Percentiles rank a stretch among this genome's conserved stretches.
Evolutionary conservation across 1,284 basidiomycete species (phyloP).

Genomic region (Boletellus dicymbophilus): DNA sequence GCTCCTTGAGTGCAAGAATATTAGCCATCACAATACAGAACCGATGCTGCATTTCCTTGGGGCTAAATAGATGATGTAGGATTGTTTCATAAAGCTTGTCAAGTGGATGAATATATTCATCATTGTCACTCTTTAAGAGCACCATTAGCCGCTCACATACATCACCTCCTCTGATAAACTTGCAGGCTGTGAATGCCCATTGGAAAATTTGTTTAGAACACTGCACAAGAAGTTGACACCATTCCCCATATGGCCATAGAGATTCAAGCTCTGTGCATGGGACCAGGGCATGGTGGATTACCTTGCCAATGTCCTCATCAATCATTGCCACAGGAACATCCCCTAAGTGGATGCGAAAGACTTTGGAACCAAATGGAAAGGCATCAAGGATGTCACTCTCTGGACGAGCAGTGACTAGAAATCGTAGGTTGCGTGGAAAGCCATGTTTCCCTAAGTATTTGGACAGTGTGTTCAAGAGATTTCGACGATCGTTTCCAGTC

Average conservation of each 20-base stretch:
- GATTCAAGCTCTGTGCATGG: neutral
- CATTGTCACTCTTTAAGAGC: neutral
- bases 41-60: neutral
- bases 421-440: constrained; percentile 6
- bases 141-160: neutral
- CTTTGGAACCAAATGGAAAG: neutral
- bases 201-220: constrained; percentile 6
- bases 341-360: neutral
- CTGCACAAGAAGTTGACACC: too few relatives aligned
- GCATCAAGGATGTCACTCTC: neutral
- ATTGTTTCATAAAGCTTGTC: neutral
- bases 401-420: constrained; percentile 4
- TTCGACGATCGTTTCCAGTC: neutral
- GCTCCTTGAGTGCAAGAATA: neutral
- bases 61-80: neutral
- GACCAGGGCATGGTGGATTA: constrained; percentile 1
- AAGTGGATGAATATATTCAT: neutral
- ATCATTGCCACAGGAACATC: neutral
- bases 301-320: constrained; percentile 1
- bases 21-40: constrained; percentile 5
- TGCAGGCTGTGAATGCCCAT: constrained; percentile 1
- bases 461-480: neutral
- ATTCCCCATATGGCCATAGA: neutral
- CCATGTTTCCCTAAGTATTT: too few relatives aligned
- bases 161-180: too few relatives aligned